Evolutionary conservation across 2,329 filamentous ascomycete genomes (phyloP), one percentile per base, ranked within the genome.

Genomic region (Penicillium sp.): DNA sequence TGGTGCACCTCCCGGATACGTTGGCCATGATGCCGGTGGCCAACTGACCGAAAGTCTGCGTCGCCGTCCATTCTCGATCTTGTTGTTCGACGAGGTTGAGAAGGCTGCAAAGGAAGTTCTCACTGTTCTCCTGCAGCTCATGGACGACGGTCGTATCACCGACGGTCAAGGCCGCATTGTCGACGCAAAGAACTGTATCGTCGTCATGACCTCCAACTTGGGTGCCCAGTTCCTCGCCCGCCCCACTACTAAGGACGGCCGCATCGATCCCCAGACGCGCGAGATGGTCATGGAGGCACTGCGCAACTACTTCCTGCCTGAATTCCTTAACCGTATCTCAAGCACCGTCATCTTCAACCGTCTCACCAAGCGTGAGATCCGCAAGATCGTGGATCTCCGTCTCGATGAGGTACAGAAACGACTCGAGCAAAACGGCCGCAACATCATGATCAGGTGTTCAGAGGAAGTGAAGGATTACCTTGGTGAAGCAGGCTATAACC

Each of bases 301-400:
- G 35, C 89, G 93, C 68, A 91, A 91, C 79, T 97, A 96, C 79
- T 99, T 99, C 85, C 81, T 99, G 2, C 94, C 94, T 30, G 94
- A 99, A 70, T 99, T 99, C 81, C 85, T 99, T 62, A 99, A 99
- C 82, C 90, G 94, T 71, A 97, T 99, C 80, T 93, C 85, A 76
- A 94, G 89, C 57, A 90, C 87, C 51, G 92, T 99, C 76, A 97
- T 99, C 77, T 99, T 99, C 84, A 99, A 99, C 81, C 89, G 94
- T 44, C 88, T 99, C 52, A 93, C 90, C 3, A 88, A 86, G 71
- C 80, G 76, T 53, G 94, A 99, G 76, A 99, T 99, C 67, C 88
- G 94, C 69, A 91, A 85, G 78, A 97, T 99, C 70, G 94, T 99
- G 57, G 94, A 99, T 69, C 81, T 99, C 19, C 88, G 94, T 41